Conservation (phyloP, 2,329 filamentous ascomycete genomes). For the Arthrobotrys entomopaga region DNA sequence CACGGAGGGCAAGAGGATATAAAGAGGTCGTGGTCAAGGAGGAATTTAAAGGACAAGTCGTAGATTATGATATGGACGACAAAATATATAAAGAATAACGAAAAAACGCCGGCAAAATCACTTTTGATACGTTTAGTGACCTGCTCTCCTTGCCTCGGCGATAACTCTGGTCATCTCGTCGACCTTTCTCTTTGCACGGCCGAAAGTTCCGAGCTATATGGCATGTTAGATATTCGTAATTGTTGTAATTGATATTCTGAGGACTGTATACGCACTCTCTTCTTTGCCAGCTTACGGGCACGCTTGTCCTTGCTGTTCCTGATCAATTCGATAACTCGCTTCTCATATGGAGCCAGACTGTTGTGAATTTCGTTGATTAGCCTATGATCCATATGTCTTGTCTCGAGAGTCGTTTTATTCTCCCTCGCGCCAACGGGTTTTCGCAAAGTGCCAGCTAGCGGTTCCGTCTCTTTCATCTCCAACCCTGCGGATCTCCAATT, state of each 20-base stretch:
- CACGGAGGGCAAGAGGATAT: slow-evolving; percentile 49
- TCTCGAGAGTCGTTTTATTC: no score
- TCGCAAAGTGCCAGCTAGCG: not conserved
- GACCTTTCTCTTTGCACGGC: slow-evolving; percentile 99
- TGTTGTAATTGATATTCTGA: slow-evolving; percentile 8
- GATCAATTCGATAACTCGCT: slow-evolving; percentile 97
- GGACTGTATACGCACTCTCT: slow-evolving; percentile 76
- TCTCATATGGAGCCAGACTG: slow-evolving; percentile 92
- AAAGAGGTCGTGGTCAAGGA: slow-evolving; percentile 31
- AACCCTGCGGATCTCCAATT: not conserved
- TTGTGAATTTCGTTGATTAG: slow-evolving; percentile 30
- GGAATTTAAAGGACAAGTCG: slow-evolving; percentile 28
- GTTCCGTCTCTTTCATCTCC: not conserved
- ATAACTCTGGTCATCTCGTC: slow-evolving; percentile 99
- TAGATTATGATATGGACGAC: slow-evolving; percentile 48
- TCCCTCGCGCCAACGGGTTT: no score
- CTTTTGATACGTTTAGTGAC: slow-evolving; percentile 68
- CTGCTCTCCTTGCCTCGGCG: slow-evolving; percentile 86
- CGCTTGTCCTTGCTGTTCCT: slow-evolving; percentile 99
- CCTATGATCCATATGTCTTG: slow-evolving; percentile 1
- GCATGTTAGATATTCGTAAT: slow-evolving; percentile 58
- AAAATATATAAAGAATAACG: slow-evolving; percentile 4
- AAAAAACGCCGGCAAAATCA: slow-evolving; percentile 48
- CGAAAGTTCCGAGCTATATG: slow-evolving; percentile 90
- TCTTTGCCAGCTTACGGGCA: slow-evolving; percentile 98